A percentile compares a stretch with the other conserved stretches of the same genome.
phyloP scores from a whole-genome alignment of 208 protist species.

The Leishmania guyanensis region DNA sequence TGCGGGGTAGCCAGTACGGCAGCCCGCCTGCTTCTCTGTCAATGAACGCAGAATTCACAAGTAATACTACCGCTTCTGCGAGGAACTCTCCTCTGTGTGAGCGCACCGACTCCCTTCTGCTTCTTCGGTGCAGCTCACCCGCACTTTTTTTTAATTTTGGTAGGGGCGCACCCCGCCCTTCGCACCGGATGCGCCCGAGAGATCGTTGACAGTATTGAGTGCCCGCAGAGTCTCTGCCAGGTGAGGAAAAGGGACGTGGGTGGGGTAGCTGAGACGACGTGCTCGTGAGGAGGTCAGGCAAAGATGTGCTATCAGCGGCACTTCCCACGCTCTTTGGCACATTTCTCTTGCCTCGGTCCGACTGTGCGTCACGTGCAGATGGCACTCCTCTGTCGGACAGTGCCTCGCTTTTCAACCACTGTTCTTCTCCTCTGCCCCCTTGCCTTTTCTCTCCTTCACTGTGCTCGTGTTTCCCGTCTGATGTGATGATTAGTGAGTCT shows the following conservation, averaged over 20 bases:
- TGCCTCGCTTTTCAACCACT: too few relatives aligned
- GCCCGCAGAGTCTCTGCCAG: background rate
- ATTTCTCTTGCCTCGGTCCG: background rate
- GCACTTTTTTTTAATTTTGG: background rate
- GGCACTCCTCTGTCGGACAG: background rate
- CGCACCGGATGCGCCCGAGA: background rate
- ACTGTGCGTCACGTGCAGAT: background rate
- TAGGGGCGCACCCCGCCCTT: background rate
- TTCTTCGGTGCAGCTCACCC: background rate
- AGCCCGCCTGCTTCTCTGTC: background rate
- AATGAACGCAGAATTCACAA: background rate
- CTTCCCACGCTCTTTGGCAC: too few relatives aligned
- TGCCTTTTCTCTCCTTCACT: background rate
- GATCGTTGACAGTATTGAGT: background rate
- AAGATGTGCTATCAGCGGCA: background rate
- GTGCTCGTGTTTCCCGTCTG: background rate
- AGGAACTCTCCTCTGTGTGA: background rate
- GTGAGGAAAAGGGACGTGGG: background rate
- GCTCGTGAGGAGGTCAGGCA: background rate
- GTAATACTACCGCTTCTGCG: background rate
- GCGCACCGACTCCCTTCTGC: background rate
- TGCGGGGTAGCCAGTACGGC: background rate
- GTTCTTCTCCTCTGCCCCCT: background rate
- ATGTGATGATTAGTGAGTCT: background rate
- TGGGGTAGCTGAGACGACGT: background rate